Percentiles rank a stretch among this genome's conserved stretches.
phyloP scores from a whole-genome alignment of 1,139 yeast species.

The Diutina neorugosa region DNA sequence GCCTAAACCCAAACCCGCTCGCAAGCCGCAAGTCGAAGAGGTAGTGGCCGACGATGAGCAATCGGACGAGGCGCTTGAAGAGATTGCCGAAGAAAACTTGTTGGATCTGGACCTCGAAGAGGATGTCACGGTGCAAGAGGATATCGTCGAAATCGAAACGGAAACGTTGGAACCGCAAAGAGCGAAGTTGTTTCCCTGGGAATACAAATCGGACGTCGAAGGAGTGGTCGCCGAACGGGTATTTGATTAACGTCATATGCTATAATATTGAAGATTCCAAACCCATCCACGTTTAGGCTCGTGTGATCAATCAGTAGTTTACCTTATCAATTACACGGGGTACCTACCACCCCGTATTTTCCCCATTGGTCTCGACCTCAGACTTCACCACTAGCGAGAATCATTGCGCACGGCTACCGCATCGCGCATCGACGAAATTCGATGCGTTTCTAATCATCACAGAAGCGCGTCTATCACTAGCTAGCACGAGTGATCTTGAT shows the following conservation, averaged over 20 bases:
- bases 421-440: neutral
- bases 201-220: neutral
- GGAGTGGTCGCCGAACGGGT: constrained; percentile 15
- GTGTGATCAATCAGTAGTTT: neutral
- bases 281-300: neutral
- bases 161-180: neutral
- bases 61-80: neutral
- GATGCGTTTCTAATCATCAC: neutral
- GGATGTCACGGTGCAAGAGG: neutral
- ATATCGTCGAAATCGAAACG: neutral
- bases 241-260: constrained; percentile 12
- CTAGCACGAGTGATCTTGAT: neutral
- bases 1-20: neutral
- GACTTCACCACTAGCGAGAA: neutral
- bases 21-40: neutral
- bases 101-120: neutral
- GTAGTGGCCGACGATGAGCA: neutral
- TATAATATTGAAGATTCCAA: neutral
- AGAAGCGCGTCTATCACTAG: neutral
- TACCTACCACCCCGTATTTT: too few species aligned
- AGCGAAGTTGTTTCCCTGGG: constrained; percentile 24
- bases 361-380: neutral
- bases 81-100: constrained; percentile 3
- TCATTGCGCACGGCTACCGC: neutral
- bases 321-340: neutral